phyloP scores from a whole-genome alignment of 73 alveolate species.

The Paramecium caudatum region DNA sequence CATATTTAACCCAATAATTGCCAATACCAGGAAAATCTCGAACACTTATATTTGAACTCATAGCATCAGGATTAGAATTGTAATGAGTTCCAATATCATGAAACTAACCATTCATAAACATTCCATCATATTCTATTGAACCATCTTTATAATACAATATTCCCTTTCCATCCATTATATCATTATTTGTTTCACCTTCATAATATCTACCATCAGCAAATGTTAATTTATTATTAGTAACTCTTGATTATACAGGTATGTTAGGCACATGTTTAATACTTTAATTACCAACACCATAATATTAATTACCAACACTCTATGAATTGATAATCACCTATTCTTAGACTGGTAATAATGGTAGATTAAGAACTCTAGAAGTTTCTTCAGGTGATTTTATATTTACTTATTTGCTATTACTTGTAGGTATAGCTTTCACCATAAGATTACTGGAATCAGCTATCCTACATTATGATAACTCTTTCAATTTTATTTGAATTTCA shows the following conservation, averaged over 20 bases:
- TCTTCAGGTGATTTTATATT: conserved; percentile 25
- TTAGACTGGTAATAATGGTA: conserved; percentile 9
- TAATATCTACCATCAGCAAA: conserved; percentile 56
- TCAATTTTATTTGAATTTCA: not conserved
- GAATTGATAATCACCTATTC: conserved; percentile 8
- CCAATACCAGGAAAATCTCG: not conserved
- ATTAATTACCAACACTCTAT: no score
- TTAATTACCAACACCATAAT: not conserved
- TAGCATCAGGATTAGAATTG: not conserved
- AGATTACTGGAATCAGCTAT: conserved; percentile 17
- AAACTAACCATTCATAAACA: not conserved
- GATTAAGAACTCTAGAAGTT: not conserved
- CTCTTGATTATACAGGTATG: not conserved
- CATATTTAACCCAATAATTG: conserved; percentile 57
- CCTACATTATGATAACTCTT: not conserved
- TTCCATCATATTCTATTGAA: conserved; percentile 20
- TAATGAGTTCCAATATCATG: conserved; percentile 47
- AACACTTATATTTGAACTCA: not conserved
- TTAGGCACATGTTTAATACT: not conserved
- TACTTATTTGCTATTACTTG: no score
- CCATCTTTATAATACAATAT: not conserved
- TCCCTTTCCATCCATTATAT: conserved; percentile 53
- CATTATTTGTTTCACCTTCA: conserved; percentile 22
- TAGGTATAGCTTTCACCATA: no score
- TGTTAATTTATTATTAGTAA: not conserved